Evolutionary conservation across 192 early-diverging fungal species (phyloP).

Genomic region (Coemansia sp.): DNA sequence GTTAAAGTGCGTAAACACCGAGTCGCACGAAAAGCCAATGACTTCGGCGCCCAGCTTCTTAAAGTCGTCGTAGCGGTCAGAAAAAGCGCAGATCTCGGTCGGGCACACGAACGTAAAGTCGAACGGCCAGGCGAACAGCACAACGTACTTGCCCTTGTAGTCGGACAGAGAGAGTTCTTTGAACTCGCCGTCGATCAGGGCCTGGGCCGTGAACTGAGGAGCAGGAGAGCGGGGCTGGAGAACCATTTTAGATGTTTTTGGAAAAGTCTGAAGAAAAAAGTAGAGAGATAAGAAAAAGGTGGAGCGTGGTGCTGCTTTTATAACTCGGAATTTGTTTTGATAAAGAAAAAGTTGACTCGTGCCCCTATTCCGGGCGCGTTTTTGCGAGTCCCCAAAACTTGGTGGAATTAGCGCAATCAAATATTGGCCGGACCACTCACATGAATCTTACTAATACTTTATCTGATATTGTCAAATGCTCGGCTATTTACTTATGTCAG

Average conservation of each 20-base stretch:
- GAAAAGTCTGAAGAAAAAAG: neutral
- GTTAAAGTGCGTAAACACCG: slow-evolving; percentile 81
- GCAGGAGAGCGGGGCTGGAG: slow-evolving; percentile 55
- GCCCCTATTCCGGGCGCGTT: neutral
- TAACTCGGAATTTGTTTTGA: neutral
- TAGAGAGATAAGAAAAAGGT: neutral
- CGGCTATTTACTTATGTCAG: slow-evolving; percentile 13
- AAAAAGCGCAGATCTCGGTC: slow-evolving; percentile 91
- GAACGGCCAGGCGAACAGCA: slow-evolving; percentile 89
- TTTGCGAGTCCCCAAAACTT: neutral
- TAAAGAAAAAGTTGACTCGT: neutral
- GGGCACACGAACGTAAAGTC: slow-evolving; percentile 93
- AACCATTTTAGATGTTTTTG: slow-evolving; percentile 39
- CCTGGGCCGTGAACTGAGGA: slow-evolving; percentile 65
- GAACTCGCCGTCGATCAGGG: slow-evolving; percentile 69
- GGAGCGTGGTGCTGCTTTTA: neutral
- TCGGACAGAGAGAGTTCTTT: slow-evolving; percentile 63
- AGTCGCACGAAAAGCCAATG: slow-evolving; percentile 71
- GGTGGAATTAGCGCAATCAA: neutral
- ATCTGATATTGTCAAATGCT: slow-evolving; percentile 3
- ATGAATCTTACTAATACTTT: neutral
- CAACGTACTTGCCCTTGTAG: slow-evolving; percentile 72
- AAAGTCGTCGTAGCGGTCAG: slow-evolving; percentile 83
- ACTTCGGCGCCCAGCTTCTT: slow-evolving; percentile 74
- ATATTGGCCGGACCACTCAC: neutral